A percentile compares a stretch with the other conserved stretches of the same genome.
These are phyloP conservation scores for Castanea sativa DNA, from an alignment of 306 rosid species.

Conservation along the genomic window DNA sequence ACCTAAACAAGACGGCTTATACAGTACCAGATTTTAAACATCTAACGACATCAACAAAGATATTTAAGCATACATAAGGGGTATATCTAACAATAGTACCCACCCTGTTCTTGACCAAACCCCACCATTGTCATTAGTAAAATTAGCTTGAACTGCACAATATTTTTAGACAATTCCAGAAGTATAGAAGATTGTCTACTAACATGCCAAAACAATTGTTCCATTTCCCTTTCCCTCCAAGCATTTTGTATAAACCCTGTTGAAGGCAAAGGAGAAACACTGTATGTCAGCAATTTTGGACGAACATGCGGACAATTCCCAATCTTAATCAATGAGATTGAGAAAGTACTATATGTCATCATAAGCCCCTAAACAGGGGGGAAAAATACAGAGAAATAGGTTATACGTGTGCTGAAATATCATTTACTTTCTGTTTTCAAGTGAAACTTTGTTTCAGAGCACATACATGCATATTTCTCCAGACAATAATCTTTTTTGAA, in stretches of 20 bases:
- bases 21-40: background rate
- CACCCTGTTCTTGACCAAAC: slow-evolving; percentile 8
- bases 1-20: background rate
- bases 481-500: too few relatives aligned
- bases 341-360: too few relatives aligned
- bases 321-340: too few relatives aligned
- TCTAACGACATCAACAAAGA: background rate
- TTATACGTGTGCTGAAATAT: too few relatives aligned
- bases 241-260: slow-evolving; percentile 31
- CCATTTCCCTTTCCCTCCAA: slow-evolving; percentile 4
- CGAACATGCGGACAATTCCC: background rate
- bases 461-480: too few relatives aligned
- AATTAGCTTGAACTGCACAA: slow-evolving; percentile 6
- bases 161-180: background rate
- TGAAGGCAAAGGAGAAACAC: slow-evolving; percentile 9
- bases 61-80: background rate
- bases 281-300: background rate
- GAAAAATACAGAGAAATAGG: too few relatives aligned
- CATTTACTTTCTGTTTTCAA: too few relatives aligned
- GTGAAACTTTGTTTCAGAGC: too few relatives aligned
- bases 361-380: too few relatives aligned
- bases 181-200: background rate
- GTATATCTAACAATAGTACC: background rate
- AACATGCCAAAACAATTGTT: slow-evolving; percentile 7
- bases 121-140: slow-evolving; percentile 4